Evolutionary conservation across 1,139 yeast species (phyloP).

Genomic region (Saccharomyces hybrid): DNA sequence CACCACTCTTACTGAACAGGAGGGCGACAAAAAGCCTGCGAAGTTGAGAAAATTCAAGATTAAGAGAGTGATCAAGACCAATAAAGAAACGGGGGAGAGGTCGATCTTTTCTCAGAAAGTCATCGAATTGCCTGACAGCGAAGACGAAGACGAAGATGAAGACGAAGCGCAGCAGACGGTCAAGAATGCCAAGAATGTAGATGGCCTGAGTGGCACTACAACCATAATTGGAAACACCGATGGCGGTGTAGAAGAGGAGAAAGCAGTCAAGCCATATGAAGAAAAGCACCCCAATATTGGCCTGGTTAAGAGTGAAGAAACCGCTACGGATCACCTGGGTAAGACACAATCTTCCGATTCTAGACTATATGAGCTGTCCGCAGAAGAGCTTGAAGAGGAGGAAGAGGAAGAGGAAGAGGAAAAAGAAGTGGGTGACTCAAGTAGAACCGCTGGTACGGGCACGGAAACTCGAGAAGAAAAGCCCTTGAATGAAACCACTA

Average conservation of each 20-base stretch:
- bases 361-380: background rate
- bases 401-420: slow-evolving; percentile 3
- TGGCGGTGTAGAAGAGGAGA: background rate
- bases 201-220: background rate
- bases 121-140: slow-evolving; percentile 21
- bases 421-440: too few species aligned
- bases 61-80: slow-evolving; percentile 33
- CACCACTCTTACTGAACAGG: background rate
- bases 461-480: background rate
- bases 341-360: background rate
- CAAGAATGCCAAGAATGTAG: background rate
- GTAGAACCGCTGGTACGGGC: too few species aligned
- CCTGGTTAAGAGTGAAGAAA: background rate
- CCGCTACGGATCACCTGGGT: background rate
- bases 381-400: background rate
- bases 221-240: background rate
- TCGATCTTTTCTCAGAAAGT: slow-evolving; percentile 31
- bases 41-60: slow-evolving; percentile 27
- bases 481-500: background rate
- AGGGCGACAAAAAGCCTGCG: background rate
- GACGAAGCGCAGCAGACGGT: slow-evolving; percentile 6
- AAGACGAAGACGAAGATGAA: slow-evolving; percentile 17
- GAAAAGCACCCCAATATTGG: background rate
- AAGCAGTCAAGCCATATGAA: background rate
- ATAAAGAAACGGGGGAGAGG: slow-evolving; percentile 36